phyloP scores from a whole-genome alignment of 2,329 filamentous ascomycete genomes.

The Aspergillus piperis region DNA sequence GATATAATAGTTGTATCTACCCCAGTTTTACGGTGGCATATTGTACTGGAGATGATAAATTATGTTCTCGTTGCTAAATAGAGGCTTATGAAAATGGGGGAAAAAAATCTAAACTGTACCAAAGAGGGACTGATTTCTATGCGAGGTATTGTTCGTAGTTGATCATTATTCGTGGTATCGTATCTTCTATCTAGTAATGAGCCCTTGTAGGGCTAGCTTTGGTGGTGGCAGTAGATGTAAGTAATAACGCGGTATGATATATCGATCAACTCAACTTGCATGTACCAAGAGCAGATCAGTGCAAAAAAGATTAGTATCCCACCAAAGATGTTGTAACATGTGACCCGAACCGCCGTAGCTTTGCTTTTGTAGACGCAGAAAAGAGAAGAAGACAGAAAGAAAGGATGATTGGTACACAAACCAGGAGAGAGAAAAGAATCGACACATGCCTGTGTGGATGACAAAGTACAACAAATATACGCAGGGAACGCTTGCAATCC shows the following conservation, averaged over 20 bases:
- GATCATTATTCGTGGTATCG: not conserved
- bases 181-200: not conserved
- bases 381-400: conserved; percentile 4
- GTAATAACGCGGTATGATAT: not conserved
- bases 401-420: not conserved
- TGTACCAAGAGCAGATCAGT: not conserved
- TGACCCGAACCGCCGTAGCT: not conserved
- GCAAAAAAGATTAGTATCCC: not conserved
- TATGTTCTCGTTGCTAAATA: no score
- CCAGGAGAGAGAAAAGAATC: not conserved
- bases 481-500: not conserved
- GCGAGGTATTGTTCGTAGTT: not conserved
- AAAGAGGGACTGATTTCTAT: not conserved
- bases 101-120: no score
- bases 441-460: not conserved
- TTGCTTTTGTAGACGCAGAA: not conserved
- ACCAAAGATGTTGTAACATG: not conserved
- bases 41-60: no score
- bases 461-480: not conserved
- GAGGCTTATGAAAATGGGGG: no score
- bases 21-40: no score
- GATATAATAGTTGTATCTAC: no score
- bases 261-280: not conserved
- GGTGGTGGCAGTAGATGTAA: not conserved
- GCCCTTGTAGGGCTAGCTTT: not conserved